These are phyloP conservation scores for Cercospora berteroae DNA, from an alignment of 2,329 filamentous ascomycete species.

Conservation along the genomic window DNA sequence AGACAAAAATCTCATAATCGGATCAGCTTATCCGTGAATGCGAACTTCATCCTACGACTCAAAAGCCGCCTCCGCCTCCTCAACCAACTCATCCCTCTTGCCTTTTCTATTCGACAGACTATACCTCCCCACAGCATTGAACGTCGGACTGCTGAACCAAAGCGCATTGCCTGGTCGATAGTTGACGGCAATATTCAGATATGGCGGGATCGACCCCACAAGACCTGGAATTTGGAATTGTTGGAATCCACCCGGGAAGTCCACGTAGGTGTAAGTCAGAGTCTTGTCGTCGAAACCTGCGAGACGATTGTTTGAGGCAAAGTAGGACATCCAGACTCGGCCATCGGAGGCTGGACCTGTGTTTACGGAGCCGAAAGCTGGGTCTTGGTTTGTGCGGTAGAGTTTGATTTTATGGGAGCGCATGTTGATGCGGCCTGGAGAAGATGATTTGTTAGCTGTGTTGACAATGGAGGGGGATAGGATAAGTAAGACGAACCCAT, in stretches of 20 bases:
- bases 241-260: conserved; percentile 15
- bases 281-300: conserved; percentile 20
- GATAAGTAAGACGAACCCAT: conserved; percentile 3
- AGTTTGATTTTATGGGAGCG: conserved; percentile 17
- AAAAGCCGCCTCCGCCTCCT: not conserved
- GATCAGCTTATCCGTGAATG: not conserved
- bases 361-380: conserved; percentile 15
- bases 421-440: conserved; percentile 19
- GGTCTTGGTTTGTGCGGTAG: conserved; percentile 15
- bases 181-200: conserved; percentile 21
- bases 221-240: conserved; percentile 8
- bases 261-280: conserved; percentile 15
- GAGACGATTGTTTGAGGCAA: conserved; percentile 13
- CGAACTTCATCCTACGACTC: not conserved
- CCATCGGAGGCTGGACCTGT: conserved; percentile 16
- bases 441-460: not conserved
- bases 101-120: not conserved
- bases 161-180: conserved; percentile 19
- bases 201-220: conserved; percentile 13
- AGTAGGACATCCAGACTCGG: conserved; percentile 20
- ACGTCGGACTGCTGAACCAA: conserved; percentile 15
- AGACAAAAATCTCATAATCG: no score
- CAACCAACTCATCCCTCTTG: not conserved
- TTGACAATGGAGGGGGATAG: not conserved
- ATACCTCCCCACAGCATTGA: conserved; percentile 9